Base-by-base conservation (phyloP, 1,284 basidiomycete species). In the Marasmius tenuissimus region DNA sequence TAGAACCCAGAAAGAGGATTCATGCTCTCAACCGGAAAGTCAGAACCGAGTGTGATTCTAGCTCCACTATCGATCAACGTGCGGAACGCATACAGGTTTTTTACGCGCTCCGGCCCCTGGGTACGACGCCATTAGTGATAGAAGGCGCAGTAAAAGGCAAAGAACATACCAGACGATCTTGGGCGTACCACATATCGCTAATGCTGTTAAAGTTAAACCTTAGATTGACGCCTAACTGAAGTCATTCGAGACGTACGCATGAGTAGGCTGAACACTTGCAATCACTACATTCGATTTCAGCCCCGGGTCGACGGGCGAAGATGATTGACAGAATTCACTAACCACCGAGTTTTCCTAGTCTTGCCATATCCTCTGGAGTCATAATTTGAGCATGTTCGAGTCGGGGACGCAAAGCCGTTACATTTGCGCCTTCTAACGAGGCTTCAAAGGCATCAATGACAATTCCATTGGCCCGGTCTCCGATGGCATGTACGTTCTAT, bases 381-480 rank as follows among this genome's bases (percentile, higher is more conserved):
- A 96, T 80, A 69, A 97, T 88, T 74, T 97, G 95, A 3, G 93
- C 93, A 75, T 97, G 95, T 72, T 97, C 95, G 33, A 97, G 83
- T 22, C 96, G 85, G 55, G 93, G 89, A 45, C 94, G 81, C 50
- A 88, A 76, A n/a, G 84, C 81, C 38, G 81, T 80, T 12, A 89
- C 84, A 67, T 89, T 83, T 20, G 78, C 78, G 27, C 82, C 81
- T 53, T 81, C 72, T 50, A 93, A 73, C 1, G 87, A 84, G 16
- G 80, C 78, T 73, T 94, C 92, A 67, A 96, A 94, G 0, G 88
- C 87, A 71, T 96, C 87, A 34, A 97, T 75, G 11, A 96, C 89
- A 47, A 95, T 81, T 34, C 88, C 83, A 71, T 97, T 97, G 38
- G 95, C 94, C 54, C 90, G 85, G 74, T 97, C 96, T 10, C 96